phyloP scores from a whole-genome alignment of 2,329 filamentous ascomycete genomes.

The Claviceps pusilla region DNA sequence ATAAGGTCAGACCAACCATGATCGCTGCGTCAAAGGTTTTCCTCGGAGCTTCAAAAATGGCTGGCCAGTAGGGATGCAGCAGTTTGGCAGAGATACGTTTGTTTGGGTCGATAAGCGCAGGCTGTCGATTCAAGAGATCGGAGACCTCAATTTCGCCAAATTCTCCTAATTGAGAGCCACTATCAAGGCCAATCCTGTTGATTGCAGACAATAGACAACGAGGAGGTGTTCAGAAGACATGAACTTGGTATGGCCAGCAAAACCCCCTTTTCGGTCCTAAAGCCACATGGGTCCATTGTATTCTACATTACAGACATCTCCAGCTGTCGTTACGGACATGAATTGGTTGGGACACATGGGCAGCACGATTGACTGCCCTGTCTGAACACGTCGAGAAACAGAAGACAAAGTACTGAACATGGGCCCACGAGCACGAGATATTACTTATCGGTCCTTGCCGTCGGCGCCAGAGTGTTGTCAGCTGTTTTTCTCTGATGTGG shows the following conservation, averaged over 20 bases:
- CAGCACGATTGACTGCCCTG: background rate
- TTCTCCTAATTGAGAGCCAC: background rate
- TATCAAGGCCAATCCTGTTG: background rate
- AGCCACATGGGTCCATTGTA: background rate
- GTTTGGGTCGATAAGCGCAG: too few species aligned
- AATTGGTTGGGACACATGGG: background rate
- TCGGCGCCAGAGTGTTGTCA: background rate
- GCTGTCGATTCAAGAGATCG: background rate
- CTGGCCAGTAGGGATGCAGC: background rate
- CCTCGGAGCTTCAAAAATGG: background rate
- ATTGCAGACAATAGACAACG: background rate
- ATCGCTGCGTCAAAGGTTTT: background rate
- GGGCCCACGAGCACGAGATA: background rate
- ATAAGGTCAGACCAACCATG: slow-evolving; percentile 4
- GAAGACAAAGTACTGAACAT: background rate
- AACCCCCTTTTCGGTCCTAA: background rate
- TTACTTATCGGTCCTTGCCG: background rate
- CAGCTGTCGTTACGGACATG: background rate
- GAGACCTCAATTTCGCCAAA: background rate
- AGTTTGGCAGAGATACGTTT: background rate
- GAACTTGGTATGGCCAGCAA: background rate
- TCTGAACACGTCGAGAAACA: background rate
- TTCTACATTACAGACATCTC: background rate
- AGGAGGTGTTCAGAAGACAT: background rate
- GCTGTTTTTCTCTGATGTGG: background rate